Base-by-base conservation (phyloP, 352 stramenopile genomes). In the Peronospora tabacina region DNA sequence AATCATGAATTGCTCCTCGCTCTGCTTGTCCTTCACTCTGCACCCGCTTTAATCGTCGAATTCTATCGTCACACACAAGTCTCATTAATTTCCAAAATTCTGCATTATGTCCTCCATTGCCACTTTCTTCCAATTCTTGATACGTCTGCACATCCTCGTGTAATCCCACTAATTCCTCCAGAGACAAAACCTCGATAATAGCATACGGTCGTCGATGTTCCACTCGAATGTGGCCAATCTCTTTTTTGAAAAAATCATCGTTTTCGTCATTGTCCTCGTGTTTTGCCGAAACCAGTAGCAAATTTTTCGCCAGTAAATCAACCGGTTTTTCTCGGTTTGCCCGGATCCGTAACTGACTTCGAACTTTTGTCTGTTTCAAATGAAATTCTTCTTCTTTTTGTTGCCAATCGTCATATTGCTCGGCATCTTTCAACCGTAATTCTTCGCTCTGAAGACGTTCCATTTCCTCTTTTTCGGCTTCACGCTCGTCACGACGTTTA, bases 371-470 rank as follows among this genome's bases (percentile, higher is more conserved):
- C 66, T 98, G 96, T 19, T 90, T 67, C 9, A 98, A 60, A 60
- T 98, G 94, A 63, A 99, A 99, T 19, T 96, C 82, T 71, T 99
- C 96, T 63, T 99, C 96, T 61, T 99, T 99, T 35, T 87, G 68
- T 55, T 98, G 90, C 96, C 94, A 98, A 61, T 98, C 94, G 40
- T 97, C 90, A 64, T 98, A 98, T 66, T 98, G 83, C 60, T 97
- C 93, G 20, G 95, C 72, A 68, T 99, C 95, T 35, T 94, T 89
- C 48, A 98, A 83, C 11, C 94, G 74, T 41, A 92, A 69, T 67
- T 99, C 95, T 71, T 99, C 95, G 17, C 87, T 94, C 39, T 91
- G 77, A 8, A 98, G 65, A 0, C 95, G 75, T 61, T 99, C 92
- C 83, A 98, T 96, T 64, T 98, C 95, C 46, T 97, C 91, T 2